Base-by-base conservation (phyloP, 176 grass and related monocot genomes). In the Avena sativa region DNA sequence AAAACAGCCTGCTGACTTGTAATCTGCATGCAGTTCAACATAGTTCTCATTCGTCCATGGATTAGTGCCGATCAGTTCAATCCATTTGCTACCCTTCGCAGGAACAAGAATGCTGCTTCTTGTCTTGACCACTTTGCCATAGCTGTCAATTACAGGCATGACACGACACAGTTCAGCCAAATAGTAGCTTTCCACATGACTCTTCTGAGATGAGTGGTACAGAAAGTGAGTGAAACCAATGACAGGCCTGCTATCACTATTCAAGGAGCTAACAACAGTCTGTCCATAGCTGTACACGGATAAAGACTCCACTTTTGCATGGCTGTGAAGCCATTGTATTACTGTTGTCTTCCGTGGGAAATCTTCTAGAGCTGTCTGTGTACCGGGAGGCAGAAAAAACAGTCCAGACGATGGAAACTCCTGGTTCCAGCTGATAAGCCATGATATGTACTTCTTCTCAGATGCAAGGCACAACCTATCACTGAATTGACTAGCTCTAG, bases 1-100 rank as follows among this genome's bases (percentile, higher is more conserved):
- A 61, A 87, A 92, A 77, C n/a, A 38, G 9, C 49, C 71, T 10
- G 55, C 26, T 40, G 73, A 82, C 62, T 68, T 84, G 25, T 97
- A 97, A 8, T 97, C 84, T 59, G 68, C 74, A 13, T 83, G 78
- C 59, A 97, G 72, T 84, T 89, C 92, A 52, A 94, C 14, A 11
- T 92, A 94, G 0, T 70, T 78, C 1, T 86, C 72, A 0, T 12
- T 44, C 68, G 67, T 90, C 90, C 92, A 97, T 32, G 95, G 95
- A 79, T 97, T 97, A 9, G 60, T 72, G 44, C 88, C 86, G 73
- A 97, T 76, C 86, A 97, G 80, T 44, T 48, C 28, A 8, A 81
- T 79, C 95, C 95, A 97, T 66, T 94, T 92, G 74, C 95, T 91
- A 13, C 88, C 92, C 68, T 81, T 89, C 5, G 92, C 92, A 30